These are phyloP conservation scores for Candida dubliniensis DNA, from an alignment of 1,139 yeast genomes.

Conservation along the genomic window DNA sequence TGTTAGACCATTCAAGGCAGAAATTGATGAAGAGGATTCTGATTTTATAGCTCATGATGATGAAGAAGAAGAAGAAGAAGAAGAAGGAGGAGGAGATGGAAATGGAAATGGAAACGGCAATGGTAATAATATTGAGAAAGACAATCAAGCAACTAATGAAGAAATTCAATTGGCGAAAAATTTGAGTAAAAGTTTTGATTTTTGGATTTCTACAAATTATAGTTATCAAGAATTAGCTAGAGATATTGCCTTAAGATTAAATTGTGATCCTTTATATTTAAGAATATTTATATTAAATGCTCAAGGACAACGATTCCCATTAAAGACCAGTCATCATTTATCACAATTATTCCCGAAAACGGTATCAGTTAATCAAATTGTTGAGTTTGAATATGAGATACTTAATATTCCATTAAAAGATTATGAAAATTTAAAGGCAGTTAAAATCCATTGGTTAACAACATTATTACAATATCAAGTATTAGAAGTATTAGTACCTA, in stretches of 20 bases:
- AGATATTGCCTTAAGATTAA: conserved; percentile 54
- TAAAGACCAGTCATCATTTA: conserved; percentile 41
- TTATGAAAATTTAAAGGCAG: conserved; percentile 69
- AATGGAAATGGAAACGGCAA: conserved; percentile 21
- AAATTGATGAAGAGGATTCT: conserved; percentile 50
- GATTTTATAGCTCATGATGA: conserved; percentile 35
- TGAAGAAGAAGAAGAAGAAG: conserved; percentile 17
- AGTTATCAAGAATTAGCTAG: conserved; percentile 59
- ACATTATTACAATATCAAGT: conserved; percentile 64
- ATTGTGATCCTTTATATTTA: conserved; percentile 60
- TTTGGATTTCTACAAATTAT: conserved; percentile 70
- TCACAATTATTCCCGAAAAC: conserved; percentile 51
- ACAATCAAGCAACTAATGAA: conserved; percentile 12
- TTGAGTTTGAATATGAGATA: conserved; percentile 69
- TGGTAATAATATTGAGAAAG: conserved; percentile 12
- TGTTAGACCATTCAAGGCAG: conserved; percentile 49
- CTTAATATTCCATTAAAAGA: conserved; percentile 74
- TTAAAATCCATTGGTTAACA: conserved; percentile 65
- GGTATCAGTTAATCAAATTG: conserved; percentile 45
- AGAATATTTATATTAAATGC: conserved; percentile 61
- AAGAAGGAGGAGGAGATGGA: conserved; percentile 10
- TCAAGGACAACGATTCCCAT: conserved; percentile 54
- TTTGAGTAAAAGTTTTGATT: conserved; percentile 42
- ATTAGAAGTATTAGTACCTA: conserved; percentile 69
- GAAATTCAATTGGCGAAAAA: conserved; percentile 19